These are phyloP conservation scores for Rhizopogon vinicolor DNA, from an alignment of 768 basidiomycete genomes.

Conservation along the genomic window DNA sequence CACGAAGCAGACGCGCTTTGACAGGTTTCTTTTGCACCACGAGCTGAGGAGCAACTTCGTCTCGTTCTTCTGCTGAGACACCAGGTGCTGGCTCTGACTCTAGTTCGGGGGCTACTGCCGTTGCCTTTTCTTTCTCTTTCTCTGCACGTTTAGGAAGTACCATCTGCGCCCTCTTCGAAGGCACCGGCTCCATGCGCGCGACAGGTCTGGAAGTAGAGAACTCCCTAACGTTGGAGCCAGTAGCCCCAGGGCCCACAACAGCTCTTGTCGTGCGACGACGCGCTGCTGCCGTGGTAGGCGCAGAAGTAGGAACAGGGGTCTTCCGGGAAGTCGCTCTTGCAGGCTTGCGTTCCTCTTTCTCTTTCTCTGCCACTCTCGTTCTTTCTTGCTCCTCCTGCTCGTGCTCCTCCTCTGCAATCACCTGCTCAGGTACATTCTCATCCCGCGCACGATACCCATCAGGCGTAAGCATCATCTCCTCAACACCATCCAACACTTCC, in stretches of 20 bases:
- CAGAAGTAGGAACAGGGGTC: background rate
- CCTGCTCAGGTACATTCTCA: conserved; percentile 4
- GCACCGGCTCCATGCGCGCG: background rate
- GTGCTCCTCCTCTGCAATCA: conserved; percentile 1
- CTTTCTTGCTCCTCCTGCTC: conserved; percentile 4
- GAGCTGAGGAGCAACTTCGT: background rate
- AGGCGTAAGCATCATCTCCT: conserved; percentile 27
- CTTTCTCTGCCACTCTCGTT: conserved; percentile 2
- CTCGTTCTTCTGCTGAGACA: background rate
- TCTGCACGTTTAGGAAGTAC: background rate
- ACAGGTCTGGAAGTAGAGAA: background rate
- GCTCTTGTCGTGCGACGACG: conserved; percentile 22
- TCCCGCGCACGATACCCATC: conserved; percentile 15
- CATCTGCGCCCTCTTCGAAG: conserved; percentile 3
- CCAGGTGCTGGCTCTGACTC: background rate
- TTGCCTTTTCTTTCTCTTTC: conserved; percentile 3
- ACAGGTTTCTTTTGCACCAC: background rate
- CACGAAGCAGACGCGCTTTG: background rate
- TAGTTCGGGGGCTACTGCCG: background rate
- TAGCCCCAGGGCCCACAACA: background rate
- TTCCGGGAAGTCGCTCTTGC: background rate
- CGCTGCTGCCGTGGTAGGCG: conserved; percentile 6
- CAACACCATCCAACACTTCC: conserved; percentile 21
- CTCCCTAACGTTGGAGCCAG: background rate
- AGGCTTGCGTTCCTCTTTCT: conserved; percentile 7